Evolutionary conservation across 176 grass and related monocot species (phyloP).

Genomic region (Rhynchospora pubera): DNA sequence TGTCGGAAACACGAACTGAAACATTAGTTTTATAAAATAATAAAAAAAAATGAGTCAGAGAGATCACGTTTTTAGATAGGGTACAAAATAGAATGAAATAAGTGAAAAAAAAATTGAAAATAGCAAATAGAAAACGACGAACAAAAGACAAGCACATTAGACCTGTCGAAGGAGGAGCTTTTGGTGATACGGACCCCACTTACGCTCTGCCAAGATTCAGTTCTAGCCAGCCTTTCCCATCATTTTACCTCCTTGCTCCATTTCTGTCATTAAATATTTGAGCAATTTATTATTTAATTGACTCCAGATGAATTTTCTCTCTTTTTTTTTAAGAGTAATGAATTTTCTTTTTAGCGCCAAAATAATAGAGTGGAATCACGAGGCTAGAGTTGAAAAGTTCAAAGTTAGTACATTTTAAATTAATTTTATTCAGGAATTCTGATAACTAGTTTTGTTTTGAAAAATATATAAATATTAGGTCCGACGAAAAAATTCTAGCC

Average conservation of each 20-base stretch:
- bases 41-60: neutral
- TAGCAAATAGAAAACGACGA: constrained; percentile 15
- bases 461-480: too few species aligned
- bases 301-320: too few species aligned
- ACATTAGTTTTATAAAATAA: neutral
- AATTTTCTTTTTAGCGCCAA: neutral
- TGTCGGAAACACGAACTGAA: neutral
- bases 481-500: too few species aligned
- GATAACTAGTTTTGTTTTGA: too few species aligned
- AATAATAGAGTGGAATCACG: neutral
- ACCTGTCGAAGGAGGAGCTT: neutral
- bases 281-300: neutral
- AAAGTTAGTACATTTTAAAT: too few species aligned
- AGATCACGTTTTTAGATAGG: neutral
- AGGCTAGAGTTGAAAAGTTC: too few species aligned
- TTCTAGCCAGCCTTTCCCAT: constrained; percentile 6
- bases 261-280: neutral
- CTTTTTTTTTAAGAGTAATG: too few species aligned
- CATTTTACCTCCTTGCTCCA: neutral
- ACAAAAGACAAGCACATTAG: constrained; percentile 1
- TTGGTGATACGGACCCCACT: constrained; percentile 1
- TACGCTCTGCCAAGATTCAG: constrained; percentile 18
- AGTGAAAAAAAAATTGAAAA: neutral
- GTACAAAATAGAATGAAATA: neutral
- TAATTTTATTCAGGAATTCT: too few species aligned